These are phyloP conservation scores for Austroboletus eburneus DNA, from an alignment of 768 basidiomycete genomes.

Conservation along the genomic window DNA sequence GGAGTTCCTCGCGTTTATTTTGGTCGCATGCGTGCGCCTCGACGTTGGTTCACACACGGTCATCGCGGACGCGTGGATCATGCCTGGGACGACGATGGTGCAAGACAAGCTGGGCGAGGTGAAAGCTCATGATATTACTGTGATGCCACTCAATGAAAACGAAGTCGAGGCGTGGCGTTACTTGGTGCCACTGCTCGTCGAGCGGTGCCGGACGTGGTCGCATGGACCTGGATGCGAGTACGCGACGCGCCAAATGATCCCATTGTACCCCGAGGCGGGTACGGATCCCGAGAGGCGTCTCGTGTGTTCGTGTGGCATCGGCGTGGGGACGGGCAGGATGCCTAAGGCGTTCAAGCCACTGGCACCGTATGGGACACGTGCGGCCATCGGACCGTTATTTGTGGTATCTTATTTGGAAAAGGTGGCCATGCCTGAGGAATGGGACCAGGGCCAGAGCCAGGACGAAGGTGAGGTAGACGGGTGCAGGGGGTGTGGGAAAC, in stretches of 20 bases:
- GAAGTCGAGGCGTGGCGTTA: constrained; percentile 43
- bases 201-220: constrained; percentile 51
- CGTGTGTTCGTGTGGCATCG: constrained; percentile 52
- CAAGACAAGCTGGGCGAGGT: not conserved
- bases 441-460: not conserved
- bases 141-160: constrained; percentile 12
- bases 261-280: constrained; percentile 32
- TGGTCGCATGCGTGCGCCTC: constrained; percentile 43
- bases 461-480: not conserved
- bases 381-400: constrained; percentile 53
- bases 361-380: constrained; percentile 42
- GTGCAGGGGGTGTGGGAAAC: constrained; percentile 24
- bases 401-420: constrained; percentile 46
- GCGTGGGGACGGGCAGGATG: constrained; percentile 34
- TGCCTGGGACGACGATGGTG: constrained; percentile 31
- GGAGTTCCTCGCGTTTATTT: constrained; percentile 38
- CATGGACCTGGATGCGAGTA: constrained; percentile 50
- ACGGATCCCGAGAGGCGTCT: constrained; percentile 35
- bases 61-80: constrained; percentile 46
- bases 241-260: constrained; percentile 28
- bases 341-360: constrained; percentile 36
- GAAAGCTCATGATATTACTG: constrained; percentile 11
- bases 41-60: constrained; percentile 49
- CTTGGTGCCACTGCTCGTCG: constrained; percentile 46
- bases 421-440: constrained; percentile 27